Evolutionary conservation across 257 asterid species (phyloP).

Genomic region (Lycium ferocissimum): DNA sequence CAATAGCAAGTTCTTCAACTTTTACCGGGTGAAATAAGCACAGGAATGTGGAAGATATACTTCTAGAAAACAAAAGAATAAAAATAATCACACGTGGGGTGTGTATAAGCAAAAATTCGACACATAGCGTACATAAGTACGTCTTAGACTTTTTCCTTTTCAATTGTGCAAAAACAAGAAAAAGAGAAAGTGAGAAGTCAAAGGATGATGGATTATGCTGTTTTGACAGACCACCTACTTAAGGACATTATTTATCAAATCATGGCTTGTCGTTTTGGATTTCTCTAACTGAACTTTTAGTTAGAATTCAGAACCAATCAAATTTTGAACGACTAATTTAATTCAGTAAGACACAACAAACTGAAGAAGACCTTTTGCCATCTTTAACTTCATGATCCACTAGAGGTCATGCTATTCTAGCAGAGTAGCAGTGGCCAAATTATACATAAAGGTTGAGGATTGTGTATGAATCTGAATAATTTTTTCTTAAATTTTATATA

Average conservation of each 20-base stretch:
- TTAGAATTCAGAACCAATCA: constrained; percentile 26
- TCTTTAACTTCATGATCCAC: background rate
- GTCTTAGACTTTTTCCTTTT: background rate
- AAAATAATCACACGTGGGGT: background rate
- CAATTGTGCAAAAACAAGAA: background rate
- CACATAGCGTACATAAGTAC: background rate
- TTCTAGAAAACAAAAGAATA: background rate
- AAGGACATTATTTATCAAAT: background rate
- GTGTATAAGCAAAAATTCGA: background rate
- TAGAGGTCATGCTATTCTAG: no score
- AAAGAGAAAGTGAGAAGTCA: background rate
- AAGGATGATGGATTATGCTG: background rate
- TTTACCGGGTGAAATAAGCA: no score
- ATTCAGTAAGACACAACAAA: constrained; percentile 26
- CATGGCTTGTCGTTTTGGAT: background rate
- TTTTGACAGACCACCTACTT: constrained; percentile 35
- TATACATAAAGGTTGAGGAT: no score
- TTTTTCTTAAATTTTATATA: no score
- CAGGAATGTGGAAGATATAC: background rate
- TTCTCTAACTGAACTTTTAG: constrained; percentile 36
- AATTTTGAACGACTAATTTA: background rate
- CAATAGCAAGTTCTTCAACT: no score
- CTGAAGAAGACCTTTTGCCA: constrained; percentile 19
- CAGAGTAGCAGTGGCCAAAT: no score
- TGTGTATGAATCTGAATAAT: no score